Percentiles rank a stretch among this genome's conserved stretches.
These are phyloP conservation scores for Jamesozyma gamospora DNA, from an alignment of 805 yeast genomes.

Conservation along the genomic window DNA sequence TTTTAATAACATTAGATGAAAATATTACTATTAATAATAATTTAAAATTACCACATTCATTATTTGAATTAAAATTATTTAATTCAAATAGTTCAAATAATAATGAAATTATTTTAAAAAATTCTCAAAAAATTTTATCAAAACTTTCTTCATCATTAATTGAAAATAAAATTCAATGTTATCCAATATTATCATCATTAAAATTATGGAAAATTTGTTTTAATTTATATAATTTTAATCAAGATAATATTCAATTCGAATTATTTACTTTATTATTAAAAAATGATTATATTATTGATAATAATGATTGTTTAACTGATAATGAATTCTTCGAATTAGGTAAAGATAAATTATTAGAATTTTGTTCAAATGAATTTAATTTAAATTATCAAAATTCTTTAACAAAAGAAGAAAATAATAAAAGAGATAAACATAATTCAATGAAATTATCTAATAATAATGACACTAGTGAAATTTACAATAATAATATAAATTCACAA, in stretches of 20 bases:
- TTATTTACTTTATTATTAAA: constrained; percentile 10
- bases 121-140: neutral
- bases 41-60: constrained; percentile 13
- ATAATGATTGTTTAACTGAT: constrained; percentile 6
- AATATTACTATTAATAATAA: constrained; percentile 10
- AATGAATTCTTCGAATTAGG: constrained; percentile 22
- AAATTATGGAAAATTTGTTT: constrained; percentile 20
- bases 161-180: constrained; percentile 17
- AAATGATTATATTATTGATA: constrained; percentile 10
- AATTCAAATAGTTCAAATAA: neutral
- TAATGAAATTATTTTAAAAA: too few relatives aligned
- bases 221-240: constrained; percentile 3
- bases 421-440: neutral
- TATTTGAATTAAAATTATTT: constrained; percentile 12
- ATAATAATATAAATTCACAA: neutral
- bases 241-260: constrained; percentile 10
- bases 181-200: constrained; percentile 10
- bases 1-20: constrained; percentile 21
- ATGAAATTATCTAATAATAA: too few relatives aligned
- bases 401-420: neutral
- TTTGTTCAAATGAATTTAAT: constrained; percentile 1
- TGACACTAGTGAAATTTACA: too few relatives aligned
- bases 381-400: neutral
- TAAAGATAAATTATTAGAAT: constrained; percentile 7
- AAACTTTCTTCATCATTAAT: constrained; percentile 8